Percentiles rank a stretch among this genome's conserved stretches.
phyloP scores from a whole-genome alignment of 139 green algal species.

The Monoraphidium neglectum region DNA sequence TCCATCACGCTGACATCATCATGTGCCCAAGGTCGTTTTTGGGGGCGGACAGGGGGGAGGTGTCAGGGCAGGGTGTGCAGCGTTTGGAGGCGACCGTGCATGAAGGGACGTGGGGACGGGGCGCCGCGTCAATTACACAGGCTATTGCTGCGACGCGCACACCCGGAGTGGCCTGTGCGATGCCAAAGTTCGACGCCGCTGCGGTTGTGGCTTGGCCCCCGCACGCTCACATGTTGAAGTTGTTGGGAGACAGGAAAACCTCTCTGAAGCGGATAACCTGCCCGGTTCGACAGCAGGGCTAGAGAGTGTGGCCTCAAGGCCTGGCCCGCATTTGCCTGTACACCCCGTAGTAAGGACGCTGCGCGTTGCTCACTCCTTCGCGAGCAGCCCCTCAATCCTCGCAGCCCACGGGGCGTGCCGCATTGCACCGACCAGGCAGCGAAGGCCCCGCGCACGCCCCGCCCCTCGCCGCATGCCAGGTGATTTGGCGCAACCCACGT shows the following conservation, averaged over 20 bases:
- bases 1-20: conserved; percentile 88
- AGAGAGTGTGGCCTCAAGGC: no score
- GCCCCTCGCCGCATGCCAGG: conserved; percentile 42
- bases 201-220: no score
- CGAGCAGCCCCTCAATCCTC: not conserved
- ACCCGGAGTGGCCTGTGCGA: conserved; percentile 41
- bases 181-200: conserved; percentile 31
- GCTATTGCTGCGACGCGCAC: not conserved
- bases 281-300: no score
- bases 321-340: not conserved
- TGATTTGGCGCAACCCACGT: conserved; percentile 87
- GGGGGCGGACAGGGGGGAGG: no score
- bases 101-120: not conserved
- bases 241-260: no score
- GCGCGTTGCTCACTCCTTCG: not conserved
- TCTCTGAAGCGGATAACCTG: no score
- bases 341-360: not conserved
- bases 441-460: not conserved
- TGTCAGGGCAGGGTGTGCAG: conserved; percentile 54
- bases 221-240: no score
- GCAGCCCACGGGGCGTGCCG: not conserved
- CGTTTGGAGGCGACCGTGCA: not conserved
- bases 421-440: not conserved
- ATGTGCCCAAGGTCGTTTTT: no score
- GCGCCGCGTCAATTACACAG: not conserved